Base-by-base conservation (phyloP, 306 rosid species). In the Medicago ruthenica region DNA sequence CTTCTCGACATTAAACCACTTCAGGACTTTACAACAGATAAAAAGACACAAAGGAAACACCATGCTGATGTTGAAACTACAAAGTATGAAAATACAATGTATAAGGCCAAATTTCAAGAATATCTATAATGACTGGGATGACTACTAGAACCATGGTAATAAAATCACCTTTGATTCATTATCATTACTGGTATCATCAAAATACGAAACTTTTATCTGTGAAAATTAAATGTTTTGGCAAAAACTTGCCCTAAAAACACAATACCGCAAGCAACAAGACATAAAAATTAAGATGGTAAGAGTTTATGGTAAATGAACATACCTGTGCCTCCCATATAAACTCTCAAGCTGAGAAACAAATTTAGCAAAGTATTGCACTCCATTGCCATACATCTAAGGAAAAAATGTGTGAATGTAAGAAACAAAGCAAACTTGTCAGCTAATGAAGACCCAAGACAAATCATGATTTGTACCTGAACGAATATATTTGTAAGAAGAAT, bases 371-470 rank as follows among this genome's bases (percentile, higher is more conserved):
- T 97, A 95, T 12, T 97, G 86, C 16, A 92, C 91, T 47, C 97
- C 98, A 81, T 92, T 95, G 47, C 97, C 97, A 64, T 97, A 92
- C 98, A 95, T 95, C 97, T 94, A 79, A 2, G 63, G 45, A 22
- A 55, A 37, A 79, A 73, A n/a, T n/a, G 24, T 9, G 34, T 24
- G 51, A 73, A 53, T 7, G n/a, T 3, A 15, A 48, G 45, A 72
- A 65, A 73, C 13, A 15, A 13, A 62, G 6, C 24, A 13, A 74
- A 36, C 22, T 27, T 36, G 60, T 21, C 9, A 65, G 16, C 8
- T 20, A 15, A 62, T 12, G 41, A 62, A 63, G 5, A 40, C 20
- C 39, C 17, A 39, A 8, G 14, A 57, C 24, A 2, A 41, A 68
- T 47, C 5, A 61, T 0, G 0, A 16, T 34, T 4, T 5, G 17